A percentile compares a stretch with the other conserved stretches of the same genome.
These are phyloP conservation scores for Gynandropsis gynandra DNA, from an alignment of 345 rosid species.

Conservation along the genomic window DNA sequence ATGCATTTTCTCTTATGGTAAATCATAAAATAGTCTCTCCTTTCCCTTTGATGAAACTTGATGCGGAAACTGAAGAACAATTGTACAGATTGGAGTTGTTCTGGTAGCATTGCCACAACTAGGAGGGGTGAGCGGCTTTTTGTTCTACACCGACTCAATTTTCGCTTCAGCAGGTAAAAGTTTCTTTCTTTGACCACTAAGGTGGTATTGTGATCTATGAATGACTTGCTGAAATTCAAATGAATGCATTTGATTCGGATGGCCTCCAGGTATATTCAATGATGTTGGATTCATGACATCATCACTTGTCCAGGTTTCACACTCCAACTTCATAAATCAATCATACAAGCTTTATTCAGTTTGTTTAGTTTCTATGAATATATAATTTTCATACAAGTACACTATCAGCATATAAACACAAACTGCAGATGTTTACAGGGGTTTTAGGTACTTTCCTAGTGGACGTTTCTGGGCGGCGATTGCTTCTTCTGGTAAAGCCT, in stretches of 20 bases:
- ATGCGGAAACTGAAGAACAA: too few relatives aligned
- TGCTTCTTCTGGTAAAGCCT: slow-evolving; percentile 53
- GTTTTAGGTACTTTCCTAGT: slow-evolving; percentile 53
- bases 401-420: neutral
- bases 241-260: neutral
- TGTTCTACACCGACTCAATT: slow-evolving; percentile 48
- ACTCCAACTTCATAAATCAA: neutral
- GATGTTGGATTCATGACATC: slow-evolving; percentile 58
- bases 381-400: neutral
- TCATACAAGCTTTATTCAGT: neutral
- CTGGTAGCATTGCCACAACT: slow-evolving; percentile 77
- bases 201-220: neutral
- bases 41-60: too few relatives aligned
- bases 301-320: slow-evolving; percentile 65
- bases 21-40: neutral
- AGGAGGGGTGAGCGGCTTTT: slow-evolving; percentile 58
- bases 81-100: slow-evolving; percentile 51
- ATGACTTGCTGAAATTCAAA: too few relatives aligned
- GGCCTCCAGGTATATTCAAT: slow-evolving; percentile 63
- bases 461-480: slow-evolving; percentile 71
- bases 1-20: slow-evolving; percentile 20
- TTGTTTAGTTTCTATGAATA: too few relatives aligned
- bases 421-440: slow-evolving; percentile 58
- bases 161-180: slow-evolving; percentile 44
- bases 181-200: neutral